A percentile compares a stretch with the other conserved stretches of the same genome.
These are phyloP conservation scores for Digitaria exilis DNA, from an alignment of 202 grass and related monocot species.

Conservation along the genomic window DNA sequence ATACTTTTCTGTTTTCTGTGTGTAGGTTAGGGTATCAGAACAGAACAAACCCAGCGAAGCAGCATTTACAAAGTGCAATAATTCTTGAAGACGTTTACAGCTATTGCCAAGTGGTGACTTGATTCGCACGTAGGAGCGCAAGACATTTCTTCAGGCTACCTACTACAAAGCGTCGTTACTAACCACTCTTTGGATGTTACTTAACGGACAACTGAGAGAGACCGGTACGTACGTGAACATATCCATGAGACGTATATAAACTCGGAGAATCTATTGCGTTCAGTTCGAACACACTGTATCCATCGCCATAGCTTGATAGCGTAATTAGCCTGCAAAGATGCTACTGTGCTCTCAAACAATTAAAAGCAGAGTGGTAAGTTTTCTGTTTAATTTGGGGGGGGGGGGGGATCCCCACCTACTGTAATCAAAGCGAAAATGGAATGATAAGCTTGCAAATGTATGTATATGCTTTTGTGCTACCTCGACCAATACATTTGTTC, in stretches of 20 bases:
- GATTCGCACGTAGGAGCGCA: background rate
- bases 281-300: background rate
- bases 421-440: too few species aligned
- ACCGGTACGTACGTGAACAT: background rate
- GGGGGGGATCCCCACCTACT: too few species aligned
- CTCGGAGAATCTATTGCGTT: constrained; percentile 6
- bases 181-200: background rate
- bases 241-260: background rate
- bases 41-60: background rate
- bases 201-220: background rate
- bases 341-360: too few species aligned
- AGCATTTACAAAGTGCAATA: background rate
- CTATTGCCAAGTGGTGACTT: background rate
- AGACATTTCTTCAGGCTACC: constrained; percentile 24
- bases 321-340: background rate
- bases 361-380: too few species aligned
- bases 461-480: too few species aligned
- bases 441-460: too few species aligned
- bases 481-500: too few species aligned
- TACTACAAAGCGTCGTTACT: background rate
- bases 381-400: too few species aligned
- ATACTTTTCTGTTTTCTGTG: too few species aligned
- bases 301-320: background rate
- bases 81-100: too few species aligned
- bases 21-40: background rate